Conservation (phyloP, 257 asterid genomes). For the Capsicum rhomboideum region DNA sequence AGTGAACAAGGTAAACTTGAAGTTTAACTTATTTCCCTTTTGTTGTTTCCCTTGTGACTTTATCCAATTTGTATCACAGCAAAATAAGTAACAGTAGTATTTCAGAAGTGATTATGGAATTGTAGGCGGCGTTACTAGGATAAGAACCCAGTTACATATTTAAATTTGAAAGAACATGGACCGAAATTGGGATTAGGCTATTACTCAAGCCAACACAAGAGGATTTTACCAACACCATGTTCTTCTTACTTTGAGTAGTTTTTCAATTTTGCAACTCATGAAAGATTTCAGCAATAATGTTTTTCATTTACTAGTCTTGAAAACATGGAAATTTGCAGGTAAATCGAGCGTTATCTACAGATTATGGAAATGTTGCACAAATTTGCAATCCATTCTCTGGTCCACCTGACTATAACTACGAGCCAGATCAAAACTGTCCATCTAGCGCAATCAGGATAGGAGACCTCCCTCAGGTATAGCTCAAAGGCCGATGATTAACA, state of each 20-base stretch:
- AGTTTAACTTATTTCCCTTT: not conserved
- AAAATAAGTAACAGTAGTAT: not conserved
- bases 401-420: constrained; percentile 54
- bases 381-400: constrained; percentile 89
- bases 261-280: too few relatives aligned
- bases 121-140: too few relatives aligned
- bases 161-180: too few relatives aligned
- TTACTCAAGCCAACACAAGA: too few relatives aligned
- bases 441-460: constrained; percentile 44
- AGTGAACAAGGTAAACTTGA: constrained; percentile 40
- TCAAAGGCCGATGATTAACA: not conserved
- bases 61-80: not conserved
- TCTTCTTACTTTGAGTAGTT: too few relatives aligned
- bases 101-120: too few relatives aligned
- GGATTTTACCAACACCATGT: too few relatives aligned
- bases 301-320: not conserved
- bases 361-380: constrained; percentile 49
- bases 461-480: constrained; percentile 46
- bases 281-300: not conserved
- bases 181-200: too few relatives aligned
- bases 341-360: constrained; percentile 44
- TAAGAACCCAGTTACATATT: too few relatives aligned
- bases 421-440: constrained; percentile 43
- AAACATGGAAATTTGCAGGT: constrained; percentile 40
- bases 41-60: not conserved